These are phyloP conservation scores for Trichophyton rubrum DNA, from an alignment of 2,329 filamentous ascomycete species.

Conservation along the genomic window DNA sequence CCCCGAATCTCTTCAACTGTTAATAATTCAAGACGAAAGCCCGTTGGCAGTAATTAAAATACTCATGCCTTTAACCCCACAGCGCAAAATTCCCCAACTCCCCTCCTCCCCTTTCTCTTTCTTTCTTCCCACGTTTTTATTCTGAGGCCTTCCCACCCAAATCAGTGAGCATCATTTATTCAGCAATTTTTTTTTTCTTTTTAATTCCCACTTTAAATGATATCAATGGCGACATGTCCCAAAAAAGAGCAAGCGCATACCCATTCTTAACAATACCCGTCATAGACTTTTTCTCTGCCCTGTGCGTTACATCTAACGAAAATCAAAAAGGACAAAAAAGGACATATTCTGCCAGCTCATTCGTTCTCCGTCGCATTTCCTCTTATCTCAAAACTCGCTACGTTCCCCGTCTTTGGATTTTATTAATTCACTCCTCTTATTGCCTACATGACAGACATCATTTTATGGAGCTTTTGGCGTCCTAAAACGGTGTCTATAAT, in stretches of 20 bases:
- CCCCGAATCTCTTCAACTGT: slow-evolving; percentile 45
- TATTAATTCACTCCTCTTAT: slow-evolving; percentile 10
- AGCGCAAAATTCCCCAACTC: background rate
- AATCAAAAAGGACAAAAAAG: slow-evolving; percentile 1
- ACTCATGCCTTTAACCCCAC: slow-evolving; percentile 6
- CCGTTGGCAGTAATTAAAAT: slow-evolving; percentile 32
- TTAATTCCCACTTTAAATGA: background rate
- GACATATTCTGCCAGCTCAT: background rate
- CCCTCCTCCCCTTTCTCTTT: background rate
- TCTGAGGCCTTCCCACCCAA: background rate
- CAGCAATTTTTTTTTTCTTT: background rate
- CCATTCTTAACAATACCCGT: slow-evolving; percentile 5
- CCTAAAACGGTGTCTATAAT: slow-evolving; percentile 2
- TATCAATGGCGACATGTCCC: slow-evolving; percentile 9
- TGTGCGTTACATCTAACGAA: background rate
- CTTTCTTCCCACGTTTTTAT: background rate
- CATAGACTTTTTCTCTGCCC: background rate
- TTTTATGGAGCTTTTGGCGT: slow-evolving; percentile 9
- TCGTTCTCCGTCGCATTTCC: slow-evolving; percentile 8
- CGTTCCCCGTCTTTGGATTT: background rate
- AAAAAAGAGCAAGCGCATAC: slow-evolving; percentile 8
- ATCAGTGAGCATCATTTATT: background rate
- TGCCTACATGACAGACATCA: slow-evolving; percentile 4
- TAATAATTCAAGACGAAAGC: slow-evolving; percentile 32
- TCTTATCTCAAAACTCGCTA: slow-evolving; percentile 6